Evolutionary conservation across 192 early-diverging fungal genomes (phyloP).

Genomic region (Diversispora epigaea): DNA sequence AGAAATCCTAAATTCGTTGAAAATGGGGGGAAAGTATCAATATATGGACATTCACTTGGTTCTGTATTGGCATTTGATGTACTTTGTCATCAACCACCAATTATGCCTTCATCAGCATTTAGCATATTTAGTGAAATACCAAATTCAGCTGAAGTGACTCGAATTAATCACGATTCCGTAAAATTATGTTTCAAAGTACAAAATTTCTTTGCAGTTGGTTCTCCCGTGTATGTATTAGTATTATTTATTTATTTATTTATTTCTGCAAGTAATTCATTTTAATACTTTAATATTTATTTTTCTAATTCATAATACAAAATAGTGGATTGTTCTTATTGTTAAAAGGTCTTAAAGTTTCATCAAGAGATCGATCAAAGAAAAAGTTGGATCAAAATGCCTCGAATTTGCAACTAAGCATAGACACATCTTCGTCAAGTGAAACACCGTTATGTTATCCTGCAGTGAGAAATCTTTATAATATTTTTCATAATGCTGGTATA

Average conservation of each 20-base stretch:
- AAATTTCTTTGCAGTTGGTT: constrained; percentile 76
- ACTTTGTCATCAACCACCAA: constrained; percentile 63
- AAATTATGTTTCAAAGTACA: constrained; percentile 69
- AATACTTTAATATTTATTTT: background rate
- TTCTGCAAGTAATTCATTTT: background rate
- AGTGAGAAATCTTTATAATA: constrained; percentile 74
- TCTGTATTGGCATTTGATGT: constrained; percentile 79
- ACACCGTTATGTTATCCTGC: constrained; percentile 56
- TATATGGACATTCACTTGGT: constrained; percentile 80
- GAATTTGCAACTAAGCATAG: constrained; percentile 34
- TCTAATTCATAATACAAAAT: background rate
- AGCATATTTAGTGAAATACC: constrained; percentile 38
- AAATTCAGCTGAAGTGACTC: constrained; percentile 5
- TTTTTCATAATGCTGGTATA: constrained; percentile 63
- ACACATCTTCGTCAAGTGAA: constrained; percentile 26
- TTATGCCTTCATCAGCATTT: constrained; percentile 38
- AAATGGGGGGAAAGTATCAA: constrained; percentile 64
- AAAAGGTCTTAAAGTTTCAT: constrained; percentile 64
- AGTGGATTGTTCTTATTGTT: constrained; percentile 72
- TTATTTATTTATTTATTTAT: background rate
- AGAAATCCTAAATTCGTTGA: constrained; percentile 74
- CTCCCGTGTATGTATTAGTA: constrained; percentile 46
- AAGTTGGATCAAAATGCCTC: background rate
- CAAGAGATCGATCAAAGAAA: constrained; percentile 33
- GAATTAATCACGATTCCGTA: constrained; percentile 33